Evolutionary conservation across 2,329 filamentous ascomycete species (phyloP), one percentile per base, ranked within the genome.

Genomic region (Aspergillus sp.): DNA sequence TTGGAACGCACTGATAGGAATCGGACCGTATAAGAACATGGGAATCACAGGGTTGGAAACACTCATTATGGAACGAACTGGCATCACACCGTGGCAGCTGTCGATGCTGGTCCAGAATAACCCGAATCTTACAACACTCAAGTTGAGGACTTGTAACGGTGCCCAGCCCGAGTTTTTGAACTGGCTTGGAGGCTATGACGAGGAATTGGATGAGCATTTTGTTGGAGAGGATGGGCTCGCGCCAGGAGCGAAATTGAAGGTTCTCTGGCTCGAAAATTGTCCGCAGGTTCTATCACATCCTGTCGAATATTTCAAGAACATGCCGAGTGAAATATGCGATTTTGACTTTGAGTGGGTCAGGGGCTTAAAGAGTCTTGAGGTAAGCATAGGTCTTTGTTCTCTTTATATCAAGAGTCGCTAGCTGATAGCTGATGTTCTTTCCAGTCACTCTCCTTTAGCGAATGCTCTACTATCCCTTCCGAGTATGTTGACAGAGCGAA

Each of bases 81-180:
- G 64, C 5, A 64, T 66, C 43, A 66, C 60, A 4, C 51, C 59
- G 6, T 59, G 57, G 49, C 64, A 67, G 44, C 42, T 67, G 28
- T 55, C 49, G 40, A 61, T 54, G 46, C 54, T 66, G 39, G 57
- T 67, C 27, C 52, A 54, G 43, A 51, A 44, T 7, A 67, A 66
- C 28, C 54, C 56, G 2, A 46, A 44, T 3, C 43, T 67, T 26
- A 54, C 33, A 7, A 52, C 58, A 5, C 39, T 67, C 41, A 59
- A 58, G 36, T 41, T 67, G 27, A 56, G 55, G 31, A 64, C 60
- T 29, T 65, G 64, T 30, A 51, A 55, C 5, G 64, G 62, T 5
- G 63, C 56, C 0, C 59, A 64, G 27, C 54, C 50, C 0, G 60
- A 61, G n/a, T 66, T 67, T 42, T 46, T 67, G 35, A 42, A 61